phyloP scores from a whole-genome alignment of 441 rosid species.

The Erodium chrysanthum region DNA sequence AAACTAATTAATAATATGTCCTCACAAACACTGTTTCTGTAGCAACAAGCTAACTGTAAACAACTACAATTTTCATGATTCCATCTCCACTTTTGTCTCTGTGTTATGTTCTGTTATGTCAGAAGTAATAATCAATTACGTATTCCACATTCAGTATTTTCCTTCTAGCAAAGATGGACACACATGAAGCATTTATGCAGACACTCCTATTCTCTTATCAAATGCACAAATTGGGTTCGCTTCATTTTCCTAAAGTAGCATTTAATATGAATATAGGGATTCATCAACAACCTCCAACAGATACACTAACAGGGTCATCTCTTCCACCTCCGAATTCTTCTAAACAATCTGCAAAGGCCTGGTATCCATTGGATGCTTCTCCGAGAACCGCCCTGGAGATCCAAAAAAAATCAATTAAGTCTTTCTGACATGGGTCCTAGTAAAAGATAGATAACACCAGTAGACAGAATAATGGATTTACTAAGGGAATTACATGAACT shows the following conservation, averaged over 20 bases:
- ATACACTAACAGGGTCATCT: constrained; percentile 76
- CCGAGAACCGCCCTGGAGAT: constrained; percentile 51
- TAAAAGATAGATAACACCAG: neutral
- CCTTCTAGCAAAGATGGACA: neutral
- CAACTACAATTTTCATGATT: neutral
- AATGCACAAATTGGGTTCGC: neutral
- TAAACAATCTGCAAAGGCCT: constrained; percentile 53
- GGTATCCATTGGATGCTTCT: constrained; percentile 63
- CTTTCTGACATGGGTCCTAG: neutral
- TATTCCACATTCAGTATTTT: neutral
- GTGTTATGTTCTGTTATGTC: neutral
- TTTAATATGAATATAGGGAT: constrained; percentile 7
- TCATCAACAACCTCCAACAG: constrained; percentile 63
- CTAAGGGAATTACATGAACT: constrained; percentile 38
- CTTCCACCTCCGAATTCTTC: constrained; percentile 77
- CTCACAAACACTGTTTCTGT: neutral
- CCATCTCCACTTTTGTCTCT: neutral
- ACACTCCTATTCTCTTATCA: neutral
- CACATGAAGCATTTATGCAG: neutral
- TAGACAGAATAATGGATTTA: constrained; percentile 2
- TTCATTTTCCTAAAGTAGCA: neutral
- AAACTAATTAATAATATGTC: neutral
- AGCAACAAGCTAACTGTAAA: neutral
- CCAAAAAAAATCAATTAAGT: constrained; percentile 10
- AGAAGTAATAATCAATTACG: neutral